phyloP scores from a whole-genome alignment of 1,139 yeast species.

The Wickerhamomyces sp. region DNA sequence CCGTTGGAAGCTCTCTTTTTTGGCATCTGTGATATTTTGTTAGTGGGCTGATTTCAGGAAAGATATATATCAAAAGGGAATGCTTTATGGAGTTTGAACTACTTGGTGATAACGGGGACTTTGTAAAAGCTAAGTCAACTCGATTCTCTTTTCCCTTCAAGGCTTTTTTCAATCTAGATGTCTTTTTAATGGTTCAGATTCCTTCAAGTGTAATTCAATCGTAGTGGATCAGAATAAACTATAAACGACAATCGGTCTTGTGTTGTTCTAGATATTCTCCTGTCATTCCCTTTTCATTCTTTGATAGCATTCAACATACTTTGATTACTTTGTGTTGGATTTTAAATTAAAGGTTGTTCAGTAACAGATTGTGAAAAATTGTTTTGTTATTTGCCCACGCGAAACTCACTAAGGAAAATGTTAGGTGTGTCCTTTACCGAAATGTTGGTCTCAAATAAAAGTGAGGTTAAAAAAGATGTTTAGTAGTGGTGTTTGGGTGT shows the following conservation, averaged over 20 bases:
- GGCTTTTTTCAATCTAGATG: too few relatives aligned
- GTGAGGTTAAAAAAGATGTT: background rate
- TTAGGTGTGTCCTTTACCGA: background rate
- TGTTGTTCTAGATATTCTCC: too few relatives aligned
- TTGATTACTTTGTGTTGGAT: constrained; percentile 6
- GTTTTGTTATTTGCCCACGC: constrained; percentile 2
- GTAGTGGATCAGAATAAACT: too few relatives aligned
- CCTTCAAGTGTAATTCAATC: too few relatives aligned
- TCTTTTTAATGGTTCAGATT: too few relatives aligned
- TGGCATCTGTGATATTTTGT: constrained; percentile 65
- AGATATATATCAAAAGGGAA: background rate
- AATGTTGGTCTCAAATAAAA: background rate
- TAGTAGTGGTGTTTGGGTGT: constrained; percentile 1
- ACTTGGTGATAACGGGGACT: background rate
- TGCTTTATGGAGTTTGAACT: background rate
- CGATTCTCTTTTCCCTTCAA: too few relatives aligned
- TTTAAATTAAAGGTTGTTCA: background rate
- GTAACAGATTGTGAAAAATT: constrained; percentile 3
- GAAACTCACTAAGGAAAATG: background rate
- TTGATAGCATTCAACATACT: constrained; percentile 9
- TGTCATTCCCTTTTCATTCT: background rate
- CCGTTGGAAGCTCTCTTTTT: constrained; percentile 99
- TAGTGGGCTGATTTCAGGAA: constrained; percentile 7
- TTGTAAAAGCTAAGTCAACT: too few relatives aligned
- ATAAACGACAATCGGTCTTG: too few relatives aligned